phyloP scores from a whole-genome alignment of 345 rosid genomes.

The Psidium friedrichsthalianum region DNA sequence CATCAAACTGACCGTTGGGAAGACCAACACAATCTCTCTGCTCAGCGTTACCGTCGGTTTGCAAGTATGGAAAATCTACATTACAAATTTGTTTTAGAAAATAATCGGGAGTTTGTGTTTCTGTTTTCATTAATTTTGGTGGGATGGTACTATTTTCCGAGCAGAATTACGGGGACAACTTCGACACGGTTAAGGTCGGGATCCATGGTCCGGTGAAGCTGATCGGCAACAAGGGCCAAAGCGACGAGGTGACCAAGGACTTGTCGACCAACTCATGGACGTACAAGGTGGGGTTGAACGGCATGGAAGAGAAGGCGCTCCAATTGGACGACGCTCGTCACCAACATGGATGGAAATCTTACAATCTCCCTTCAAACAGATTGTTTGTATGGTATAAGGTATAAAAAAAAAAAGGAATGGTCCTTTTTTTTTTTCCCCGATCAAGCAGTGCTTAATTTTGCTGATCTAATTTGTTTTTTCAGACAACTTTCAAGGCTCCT shows the following conservation, averaged over 20 bases:
- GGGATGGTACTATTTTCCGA: neutral
- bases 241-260: neutral
- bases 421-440: neutral
- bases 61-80: neutral
- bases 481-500: constrained; percentile 48
- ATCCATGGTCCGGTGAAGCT: constrained; percentile 24
- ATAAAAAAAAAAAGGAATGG: neutral
- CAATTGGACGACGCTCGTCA: neutral
- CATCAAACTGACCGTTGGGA: constrained; percentile 14
- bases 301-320: constrained; percentile 13
- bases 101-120: neutral
- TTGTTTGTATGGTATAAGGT: constrained; percentile 65
- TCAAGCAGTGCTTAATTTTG: too few species aligned
- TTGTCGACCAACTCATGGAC: constrained; percentile 33
- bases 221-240: neutral
- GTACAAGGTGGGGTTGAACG: constrained; percentile 45
- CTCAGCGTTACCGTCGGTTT: constrained; percentile 50
- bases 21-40: constrained; percentile 13
- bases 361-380: constrained; percentile 17
- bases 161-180: constrained; percentile 22
- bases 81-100: neutral
- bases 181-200: constrained; percentile 7
- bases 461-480: neutral
- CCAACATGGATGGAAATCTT: constrained; percentile 8
- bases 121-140: neutral